Percentiles rank a stretch among this genome's conserved stretches.
Evolutionary conservation across 75 land plant genomes (phyloP).

Genomic region (Chamaecyparis obtusa): DNA sequence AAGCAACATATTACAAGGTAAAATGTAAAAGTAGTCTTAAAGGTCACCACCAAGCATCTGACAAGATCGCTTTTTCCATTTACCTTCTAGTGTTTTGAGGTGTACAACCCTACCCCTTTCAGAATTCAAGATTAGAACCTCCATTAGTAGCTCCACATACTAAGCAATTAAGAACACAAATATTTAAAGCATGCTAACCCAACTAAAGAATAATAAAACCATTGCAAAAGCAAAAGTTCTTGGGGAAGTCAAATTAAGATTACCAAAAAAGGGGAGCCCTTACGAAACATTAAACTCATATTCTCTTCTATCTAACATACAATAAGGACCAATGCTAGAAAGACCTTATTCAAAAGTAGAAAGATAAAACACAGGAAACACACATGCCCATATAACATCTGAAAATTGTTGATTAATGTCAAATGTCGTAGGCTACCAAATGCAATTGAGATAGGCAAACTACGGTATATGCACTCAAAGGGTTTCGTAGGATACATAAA

Average conservation of each 20-base stretch:
- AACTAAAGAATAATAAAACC: background rate
- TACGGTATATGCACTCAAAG: background rate
- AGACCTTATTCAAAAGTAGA: background rate
- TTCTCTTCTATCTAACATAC: background rate
- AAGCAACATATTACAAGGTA: background rate
- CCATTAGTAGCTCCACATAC: background rate
- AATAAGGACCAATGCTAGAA: background rate
- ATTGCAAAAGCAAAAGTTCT: background rate
- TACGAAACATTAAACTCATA: background rate
- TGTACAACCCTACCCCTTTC: background rate
- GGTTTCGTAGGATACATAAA: background rate
- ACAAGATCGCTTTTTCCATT: background rate
- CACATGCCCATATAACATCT: background rate
- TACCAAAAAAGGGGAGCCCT: background rate
- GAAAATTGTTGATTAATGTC: background rate
- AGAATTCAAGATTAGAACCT: too few relatives aligned
- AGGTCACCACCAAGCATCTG: background rate
- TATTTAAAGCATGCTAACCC: background rate
- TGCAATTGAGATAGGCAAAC: background rate
- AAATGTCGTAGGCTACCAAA: background rate
- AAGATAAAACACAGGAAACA: background rate
- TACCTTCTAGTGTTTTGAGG: background rate
- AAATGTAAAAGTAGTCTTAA: background rate
- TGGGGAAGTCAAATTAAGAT: background rate
- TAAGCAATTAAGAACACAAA: background rate